These are phyloP conservation scores for Suhomyces bokatorum DNA, from an alignment of 1,139 yeast species.

Conservation along the genomic window DNA sequence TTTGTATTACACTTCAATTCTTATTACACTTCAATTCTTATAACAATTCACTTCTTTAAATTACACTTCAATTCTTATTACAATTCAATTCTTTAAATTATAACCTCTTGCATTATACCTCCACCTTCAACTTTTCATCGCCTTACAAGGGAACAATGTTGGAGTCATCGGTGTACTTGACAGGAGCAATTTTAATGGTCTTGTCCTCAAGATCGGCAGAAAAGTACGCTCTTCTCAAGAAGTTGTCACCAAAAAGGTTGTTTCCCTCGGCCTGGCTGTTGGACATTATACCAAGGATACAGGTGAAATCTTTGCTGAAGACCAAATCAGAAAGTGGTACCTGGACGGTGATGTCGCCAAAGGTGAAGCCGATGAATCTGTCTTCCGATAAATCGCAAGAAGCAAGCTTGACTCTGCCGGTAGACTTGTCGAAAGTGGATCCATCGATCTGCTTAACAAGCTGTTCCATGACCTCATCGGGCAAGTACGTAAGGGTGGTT, in stretches of 20 bases:
- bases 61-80: no score
- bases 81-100: no score
- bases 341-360: slow-evolving; percentile 5
- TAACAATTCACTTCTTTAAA: no score
- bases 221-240: slow-evolving; percentile 32
- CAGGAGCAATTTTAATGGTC: slow-evolving; percentile 27
- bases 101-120: no score
- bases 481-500: slow-evolving; percentile 59
- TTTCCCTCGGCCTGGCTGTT: neutral
- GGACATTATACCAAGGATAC: slow-evolving; percentile 6
- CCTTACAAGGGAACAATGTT: slow-evolving; percentile 2
- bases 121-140: neutral
- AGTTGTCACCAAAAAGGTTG: slow-evolving; percentile 29
- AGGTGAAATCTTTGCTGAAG: slow-evolving; percentile 1
- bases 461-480: slow-evolving; percentile 36
- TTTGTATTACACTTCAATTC: no score
- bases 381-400: slow-evolving; percentile 4
- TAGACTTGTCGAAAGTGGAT: neutral
- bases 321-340: slow-evolving; percentile 11
- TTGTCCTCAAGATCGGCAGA: slow-evolving; percentile 31
- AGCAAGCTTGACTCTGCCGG: slow-evolving; percentile 1
- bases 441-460: slow-evolving; percentile 30
- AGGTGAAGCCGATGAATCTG: slow-evolving; percentile 4
- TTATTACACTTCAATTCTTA: no score
- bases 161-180: slow-evolving; percentile 8